Conservation (phyloP, 169 alveolate species). For the Babesia gibsoni region DNA sequence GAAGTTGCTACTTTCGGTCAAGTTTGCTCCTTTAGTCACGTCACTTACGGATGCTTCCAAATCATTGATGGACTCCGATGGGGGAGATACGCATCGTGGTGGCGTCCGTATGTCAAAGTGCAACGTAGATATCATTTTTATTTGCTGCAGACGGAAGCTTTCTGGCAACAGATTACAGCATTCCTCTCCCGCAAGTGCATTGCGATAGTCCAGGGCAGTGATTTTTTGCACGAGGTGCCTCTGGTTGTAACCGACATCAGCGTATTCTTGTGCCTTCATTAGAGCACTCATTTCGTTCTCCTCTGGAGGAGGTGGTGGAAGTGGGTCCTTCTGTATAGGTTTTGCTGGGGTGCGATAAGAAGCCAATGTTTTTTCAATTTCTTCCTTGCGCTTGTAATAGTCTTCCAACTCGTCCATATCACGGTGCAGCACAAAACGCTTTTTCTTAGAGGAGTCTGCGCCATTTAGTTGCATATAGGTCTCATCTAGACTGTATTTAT, state of each 20-base stretch:
- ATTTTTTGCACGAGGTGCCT: slow-evolving; percentile 32
- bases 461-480: not conserved
- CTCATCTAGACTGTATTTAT: slow-evolving; percentile 52
- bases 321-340: not conserved
- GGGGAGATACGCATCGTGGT: slow-evolving; percentile 56
- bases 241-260: slow-evolving; percentile 60
- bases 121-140: slow-evolving; percentile 21
- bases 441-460: not conserved
- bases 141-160: slow-evolving; percentile 31
- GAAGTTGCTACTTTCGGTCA: not conserved
- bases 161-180: slow-evolving; percentile 28
- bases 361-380: slow-evolving; percentile 29
- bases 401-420: slow-evolving; percentile 21
- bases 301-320: not conserved
- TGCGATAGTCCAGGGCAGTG: slow-evolving; percentile 48
- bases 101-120: slow-evolving; percentile 67
- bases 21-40: slow-evolving; percentile 9
- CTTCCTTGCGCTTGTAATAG: slow-evolving; percentile 15
- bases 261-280: slow-evolving; percentile 49
- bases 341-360: slow-evolving; percentile 24
- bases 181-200: slow-evolving; percentile 37
- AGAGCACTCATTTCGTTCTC: not conserved
- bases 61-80: slow-evolving; percentile 9
- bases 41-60: slow-evolving; percentile 6
- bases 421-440: slow-evolving; percentile 13